Percentiles rank a stretch among this genome's conserved stretches.
phyloP scores from a whole-genome alignment of 768 basidiomycete genomes.

The Rhizopogon rudus region DNA sequence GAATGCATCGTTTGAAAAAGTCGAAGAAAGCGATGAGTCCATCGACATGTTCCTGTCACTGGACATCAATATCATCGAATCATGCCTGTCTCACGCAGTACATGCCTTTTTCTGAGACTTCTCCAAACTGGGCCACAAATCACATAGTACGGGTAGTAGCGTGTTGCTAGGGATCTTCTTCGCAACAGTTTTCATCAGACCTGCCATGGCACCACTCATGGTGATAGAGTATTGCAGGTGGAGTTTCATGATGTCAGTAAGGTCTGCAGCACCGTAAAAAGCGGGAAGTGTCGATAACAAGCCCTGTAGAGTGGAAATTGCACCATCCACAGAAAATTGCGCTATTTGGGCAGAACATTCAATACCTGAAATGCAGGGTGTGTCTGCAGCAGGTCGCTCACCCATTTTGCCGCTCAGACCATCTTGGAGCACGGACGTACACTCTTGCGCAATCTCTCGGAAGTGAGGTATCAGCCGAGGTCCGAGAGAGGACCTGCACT shows the following conservation, averaged over 20 bases:
- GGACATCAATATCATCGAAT: not conserved
- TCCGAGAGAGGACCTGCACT: constrained; percentile 63
- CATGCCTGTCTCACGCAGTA: too few species aligned
- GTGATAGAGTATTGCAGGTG: constrained; percentile 41
- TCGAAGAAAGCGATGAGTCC: constrained; percentile 51
- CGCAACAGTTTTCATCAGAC: constrained; percentile 58
- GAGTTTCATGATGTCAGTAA: constrained; percentile 50
- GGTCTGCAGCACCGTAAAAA: constrained; percentile 69
- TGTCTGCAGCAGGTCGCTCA: constrained; percentile 14
- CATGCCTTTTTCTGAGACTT: constrained; percentile 34
- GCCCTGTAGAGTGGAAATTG: constrained; percentile 52
- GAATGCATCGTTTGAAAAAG: constrained; percentile 60
- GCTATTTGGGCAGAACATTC: not conserved
- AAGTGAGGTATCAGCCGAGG: constrained; percentile 88
- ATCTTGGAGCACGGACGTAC: constrained; percentile 44
- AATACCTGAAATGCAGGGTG: not conserved
- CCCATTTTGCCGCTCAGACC: constrained; percentile 23
- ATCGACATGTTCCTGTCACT: constrained; percentile 18
- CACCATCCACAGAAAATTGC: constrained; percentile 17
- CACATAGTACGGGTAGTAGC: constrained; percentile 59
- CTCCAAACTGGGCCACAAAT: constrained; percentile 45
- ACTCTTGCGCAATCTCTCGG: constrained; percentile 60
- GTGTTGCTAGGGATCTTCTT: constrained; percentile 67
- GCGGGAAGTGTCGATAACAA: constrained; percentile 73
- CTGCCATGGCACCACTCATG: constrained; percentile 25